phyloP scores from a whole-genome alignment of 1,284 basidiomycete genomes.

The Cutaneotrichosporon arboriforme region DNA sequence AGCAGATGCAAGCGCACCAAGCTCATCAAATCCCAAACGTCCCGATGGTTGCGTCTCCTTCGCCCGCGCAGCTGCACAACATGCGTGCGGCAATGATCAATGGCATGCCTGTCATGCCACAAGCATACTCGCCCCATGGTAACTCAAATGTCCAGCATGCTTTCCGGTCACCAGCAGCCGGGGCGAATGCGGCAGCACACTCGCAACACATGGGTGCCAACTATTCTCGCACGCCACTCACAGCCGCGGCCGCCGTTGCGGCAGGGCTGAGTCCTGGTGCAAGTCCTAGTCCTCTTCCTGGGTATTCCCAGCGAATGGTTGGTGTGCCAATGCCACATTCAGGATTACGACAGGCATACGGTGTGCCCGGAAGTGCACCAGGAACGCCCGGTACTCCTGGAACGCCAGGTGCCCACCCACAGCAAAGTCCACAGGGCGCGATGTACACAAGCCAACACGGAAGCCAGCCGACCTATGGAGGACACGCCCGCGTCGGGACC shows the following conservation, averaged over 20 bases:
- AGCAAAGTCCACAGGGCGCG: too few species aligned
- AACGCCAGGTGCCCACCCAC: not conserved
- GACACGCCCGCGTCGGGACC: not conserved
- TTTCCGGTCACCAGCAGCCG: too few species aligned
- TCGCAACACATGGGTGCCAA: too few species aligned
- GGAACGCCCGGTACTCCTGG: not conserved
- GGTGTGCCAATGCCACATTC: not conserved
- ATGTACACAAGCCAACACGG: too few species aligned
- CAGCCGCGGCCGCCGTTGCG: too few species aligned
- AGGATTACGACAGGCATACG: not conserved
- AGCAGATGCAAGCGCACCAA: conserved; percentile 2
- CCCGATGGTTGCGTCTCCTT: not conserved
- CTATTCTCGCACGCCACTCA: too few species aligned
- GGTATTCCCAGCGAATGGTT: not conserved
- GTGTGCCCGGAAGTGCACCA: not conserved
- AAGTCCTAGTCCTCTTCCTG: too few species aligned
- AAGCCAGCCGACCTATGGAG: too few species aligned
- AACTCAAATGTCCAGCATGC: not conserved
- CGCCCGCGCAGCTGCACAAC: not conserved
- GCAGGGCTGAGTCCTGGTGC: too few species aligned
- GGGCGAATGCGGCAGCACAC: too few species aligned
- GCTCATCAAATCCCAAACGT: not conserved
- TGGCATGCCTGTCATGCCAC: conserved; percentile 2
- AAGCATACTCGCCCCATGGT: conserved; percentile 1
- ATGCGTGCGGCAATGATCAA: not conserved